Evolutionary conservation across 768 basidiomycete genomes (phyloP), one percentile per base, ranked within the genome.

Genomic region (Dictyophora rubrovolvata): DNA sequence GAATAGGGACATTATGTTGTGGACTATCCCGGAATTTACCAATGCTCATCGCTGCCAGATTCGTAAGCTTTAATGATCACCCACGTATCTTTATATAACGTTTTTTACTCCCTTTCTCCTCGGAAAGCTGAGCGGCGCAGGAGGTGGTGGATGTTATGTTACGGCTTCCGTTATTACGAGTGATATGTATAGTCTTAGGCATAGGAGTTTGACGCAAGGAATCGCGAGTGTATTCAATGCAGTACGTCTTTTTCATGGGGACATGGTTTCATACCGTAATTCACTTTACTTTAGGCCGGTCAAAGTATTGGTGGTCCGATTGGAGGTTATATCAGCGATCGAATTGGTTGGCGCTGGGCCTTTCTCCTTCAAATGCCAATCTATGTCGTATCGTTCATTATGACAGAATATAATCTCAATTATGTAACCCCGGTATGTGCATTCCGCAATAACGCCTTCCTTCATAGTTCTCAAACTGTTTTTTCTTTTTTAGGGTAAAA

Each of bases 271-370:
- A 16, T 34, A 14, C 18, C 9, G 28, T 34, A 37, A 42, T n/a
- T 12, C 14, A 48, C 23, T 37, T 37, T 12, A 48, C 23, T 46
- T 37, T 63, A 89, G 84, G 73, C 87, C 2, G 87, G 88, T 23
- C 75, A 86, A 76, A 89, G 88, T n/a, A 70, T 89, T 8, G 87
- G 87, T 17, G 87, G 87, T 0, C 86, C 86, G n/a, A 68, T 89
- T 22, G 87, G 87, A 2, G 87, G 86, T 1, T 67, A 83, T 20
- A 77, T 90, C 21, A 84, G 78, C 5, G 88, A 89, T 65, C 75
- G 80, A 85, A 87, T 64, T 20, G 89, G 89, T 9, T 90, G 88
- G 89, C 74, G 88, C 66, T 86, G 82, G 80, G 88, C 89, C 1
- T 90, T 91, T 71, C 73, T 89, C 1, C 70, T 86, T 47, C 89